phyloP scores from a whole-genome alignment of 176 grass and related monocot genomes.

The Juncus inflexus region DNA sequence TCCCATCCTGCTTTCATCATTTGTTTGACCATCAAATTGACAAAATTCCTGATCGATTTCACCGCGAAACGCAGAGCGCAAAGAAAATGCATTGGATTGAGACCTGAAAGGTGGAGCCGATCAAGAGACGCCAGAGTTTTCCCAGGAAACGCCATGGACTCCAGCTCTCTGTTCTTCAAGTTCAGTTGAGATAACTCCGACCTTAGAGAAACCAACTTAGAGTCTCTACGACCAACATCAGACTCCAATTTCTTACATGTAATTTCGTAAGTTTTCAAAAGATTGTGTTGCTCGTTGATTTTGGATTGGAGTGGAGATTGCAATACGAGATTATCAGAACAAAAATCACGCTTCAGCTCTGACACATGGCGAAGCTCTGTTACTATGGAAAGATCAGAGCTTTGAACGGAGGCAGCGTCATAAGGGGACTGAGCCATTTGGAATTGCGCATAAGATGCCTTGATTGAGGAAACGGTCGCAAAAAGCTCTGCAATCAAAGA shows the following conservation, averaged over 20 bases:
- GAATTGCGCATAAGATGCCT: constrained; percentile 80
- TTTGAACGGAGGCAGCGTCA: constrained; percentile 53
- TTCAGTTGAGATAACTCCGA: constrained; percentile 26
- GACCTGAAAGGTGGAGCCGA: constrained; percentile 60
- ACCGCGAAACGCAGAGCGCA: constrained; percentile 42
- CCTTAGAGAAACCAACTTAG: constrained; percentile 30
- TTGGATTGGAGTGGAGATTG: constrained; percentile 9
- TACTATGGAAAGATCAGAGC: constrained; percentile 50
- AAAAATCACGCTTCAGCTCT: constrained; percentile 48
- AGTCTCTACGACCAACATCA: constrained; percentile 54
- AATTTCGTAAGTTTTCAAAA: constrained; percentile 62
- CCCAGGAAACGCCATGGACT: constrained; percentile 37
- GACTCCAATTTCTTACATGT: constrained; percentile 51
- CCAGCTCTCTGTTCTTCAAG: constrained; percentile 20
- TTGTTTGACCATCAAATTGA: constrained; percentile 35
- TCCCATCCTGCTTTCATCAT: constrained; percentile 73
- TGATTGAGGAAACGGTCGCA: constrained; percentile 61
- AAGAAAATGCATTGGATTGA: constrained; percentile 71
- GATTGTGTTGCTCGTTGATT: constrained; percentile 40
- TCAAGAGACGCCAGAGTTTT: constrained; percentile 49
- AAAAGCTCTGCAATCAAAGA: constrained; percentile 55
- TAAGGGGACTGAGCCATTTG: constrained; percentile 75
- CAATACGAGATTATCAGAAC: constrained; percentile 15
- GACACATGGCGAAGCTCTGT: constrained; percentile 62
- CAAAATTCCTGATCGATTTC: constrained; percentile 48